Percentiles rank a stretch among this genome's conserved stretches.
These are phyloP conservation scores for Gossypium turneri DNA, from an alignment of 345 rosid genomes.

Conservation along the genomic window DNA sequence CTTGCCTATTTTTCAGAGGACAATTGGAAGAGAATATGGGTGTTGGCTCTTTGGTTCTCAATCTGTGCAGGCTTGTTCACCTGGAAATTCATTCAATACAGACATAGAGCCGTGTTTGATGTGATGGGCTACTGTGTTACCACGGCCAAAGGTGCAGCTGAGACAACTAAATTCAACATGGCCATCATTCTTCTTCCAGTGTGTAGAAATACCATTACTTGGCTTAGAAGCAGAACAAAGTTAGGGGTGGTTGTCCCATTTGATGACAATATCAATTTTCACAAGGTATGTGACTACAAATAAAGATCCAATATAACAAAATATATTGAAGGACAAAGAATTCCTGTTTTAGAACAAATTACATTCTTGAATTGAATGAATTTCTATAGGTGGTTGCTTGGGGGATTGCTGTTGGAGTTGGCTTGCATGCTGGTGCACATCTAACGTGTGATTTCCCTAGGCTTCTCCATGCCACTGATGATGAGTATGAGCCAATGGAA, in stretches of 20 bases:
- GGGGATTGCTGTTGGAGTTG: slow-evolving; percentile 62
- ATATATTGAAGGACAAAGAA: not conserved
- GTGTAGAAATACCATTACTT: slow-evolving; percentile 74
- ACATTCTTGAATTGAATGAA: not conserved
- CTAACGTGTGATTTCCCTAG: slow-evolving; percentile 78
- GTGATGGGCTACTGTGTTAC: slow-evolving; percentile 74
- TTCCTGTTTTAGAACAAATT: not conserved
- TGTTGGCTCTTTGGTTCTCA: slow-evolving; percentile 54
- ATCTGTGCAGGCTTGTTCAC: slow-evolving; percentile 63
- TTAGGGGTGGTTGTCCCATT: slow-evolving; percentile 56
- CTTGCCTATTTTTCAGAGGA: slow-evolving; percentile 56
- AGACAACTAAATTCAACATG: slow-evolving; percentile 78
- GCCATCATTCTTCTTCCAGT: slow-evolving; percentile 78
- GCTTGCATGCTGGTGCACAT: slow-evolving; percentile 58
- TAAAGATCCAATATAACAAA: not conserved
- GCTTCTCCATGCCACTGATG: slow-evolving; percentile 57
- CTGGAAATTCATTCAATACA: slow-evolving; percentile 77
- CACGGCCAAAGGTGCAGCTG: slow-evolving; percentile 79
- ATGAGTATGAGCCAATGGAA: slow-evolving; percentile 55
- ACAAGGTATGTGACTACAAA: slow-evolving; percentile 36
- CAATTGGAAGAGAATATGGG: slow-evolving; percentile 83
- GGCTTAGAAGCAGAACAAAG: slow-evolving; percentile 66
- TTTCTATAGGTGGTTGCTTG: slow-evolving; percentile 45
- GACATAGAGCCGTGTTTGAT: slow-evolving; percentile 49
- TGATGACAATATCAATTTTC: slow-evolving; percentile 79